Base-by-base conservation (phyloP, 371 early-diverging fungal species). In the Mucor lusitanicus region DNA sequence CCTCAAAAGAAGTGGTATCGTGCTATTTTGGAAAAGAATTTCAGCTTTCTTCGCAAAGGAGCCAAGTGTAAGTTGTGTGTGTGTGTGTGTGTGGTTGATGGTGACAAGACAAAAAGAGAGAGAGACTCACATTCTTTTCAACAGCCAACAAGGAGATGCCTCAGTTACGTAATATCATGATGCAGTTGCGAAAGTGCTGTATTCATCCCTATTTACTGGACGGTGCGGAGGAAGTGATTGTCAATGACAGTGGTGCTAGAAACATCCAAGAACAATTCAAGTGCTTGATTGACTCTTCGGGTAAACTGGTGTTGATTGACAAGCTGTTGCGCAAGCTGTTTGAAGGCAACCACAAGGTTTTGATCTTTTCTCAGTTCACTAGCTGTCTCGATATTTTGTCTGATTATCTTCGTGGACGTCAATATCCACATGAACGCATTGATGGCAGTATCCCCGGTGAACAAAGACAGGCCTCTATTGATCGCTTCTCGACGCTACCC, bases 401-500 rank as follows among this genome's bases (percentile, higher is more conserved):
- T 60, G 97, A 97, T 73, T 97, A 96, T 74, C 81, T 95, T 63
- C 88, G 88, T 28, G 89, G 91, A 19, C 80, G 90, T 17, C 80
- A 76, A 6, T 96, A 93, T 76, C 82, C 83, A 35, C 93, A 88
- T 77, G 96, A 96, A 74, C 89, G 96, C 42, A 97, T 97, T 64
- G 97, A 97, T 73, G 99, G 95, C 23, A 85, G 88, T 63, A 85
- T 94, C 28, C 89, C 95, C 32, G 93, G 94, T 35, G 97, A 96
- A 46, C 82, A 91, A 66, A 87, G 99, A 19, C 98, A 98, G 75
- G 94, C 95, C n/a, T 91, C 96, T 7, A 97, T 99, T 75, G 97
- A 97, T 79, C 87, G 96, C 27, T 99, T 97, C 77, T 92, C 92
- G 17, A 90, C 89, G 3, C 71, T 82, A 28, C 88, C 87, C 0